These are phyloP conservation scores for Lasiodiplodia sp. DNA, from an alignment of 2,329 filamentous ascomycete species.

Conservation along the genomic window DNA sequence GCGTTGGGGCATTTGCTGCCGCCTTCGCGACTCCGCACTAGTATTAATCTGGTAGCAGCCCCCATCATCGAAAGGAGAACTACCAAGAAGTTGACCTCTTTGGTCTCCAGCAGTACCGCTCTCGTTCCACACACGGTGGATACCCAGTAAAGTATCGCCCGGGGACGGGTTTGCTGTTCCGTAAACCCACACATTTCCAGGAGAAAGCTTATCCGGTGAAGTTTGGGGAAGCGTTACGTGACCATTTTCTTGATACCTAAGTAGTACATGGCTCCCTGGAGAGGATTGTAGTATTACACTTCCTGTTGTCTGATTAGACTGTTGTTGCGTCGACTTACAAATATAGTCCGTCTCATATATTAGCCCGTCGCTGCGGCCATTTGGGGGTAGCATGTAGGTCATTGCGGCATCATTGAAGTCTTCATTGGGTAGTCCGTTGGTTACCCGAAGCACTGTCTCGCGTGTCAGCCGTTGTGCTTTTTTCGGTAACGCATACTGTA, in stretches of 20 bases:
- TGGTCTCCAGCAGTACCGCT: neutral
- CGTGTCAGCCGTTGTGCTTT: too few relatives aligned
- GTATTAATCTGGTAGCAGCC: neutral
- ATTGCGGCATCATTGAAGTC: neutral
- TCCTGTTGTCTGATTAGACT: neutral
- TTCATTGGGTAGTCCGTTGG: neutral
- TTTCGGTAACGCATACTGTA: too few relatives aligned
- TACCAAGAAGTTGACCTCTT: neutral
- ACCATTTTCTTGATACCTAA: slow-evolving; percentile 6
- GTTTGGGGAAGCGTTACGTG: neutral
- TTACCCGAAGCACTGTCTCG: too few relatives aligned
- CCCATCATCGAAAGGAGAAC: neutral
- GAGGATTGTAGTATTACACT: neutral
- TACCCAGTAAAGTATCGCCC: neutral
- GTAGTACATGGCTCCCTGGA: neutral
- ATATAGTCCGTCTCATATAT: neutral
- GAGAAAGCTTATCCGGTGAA: neutral
- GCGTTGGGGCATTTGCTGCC: neutral
- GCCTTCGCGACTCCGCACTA: neutral
- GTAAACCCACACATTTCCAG: neutral
- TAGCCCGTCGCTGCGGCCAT: neutral
- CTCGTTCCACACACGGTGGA: neutral
- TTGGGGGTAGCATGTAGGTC: neutral
- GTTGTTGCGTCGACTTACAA: slow-evolving; percentile 3
- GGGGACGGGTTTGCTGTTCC: neutral